Percentiles rank a stretch among this genome's conserved stretches.
These are phyloP conservation scores for Gastrodia elata DNA, from an alignment of 106 monocot genomes.

Conservation along the genomic window DNA sequence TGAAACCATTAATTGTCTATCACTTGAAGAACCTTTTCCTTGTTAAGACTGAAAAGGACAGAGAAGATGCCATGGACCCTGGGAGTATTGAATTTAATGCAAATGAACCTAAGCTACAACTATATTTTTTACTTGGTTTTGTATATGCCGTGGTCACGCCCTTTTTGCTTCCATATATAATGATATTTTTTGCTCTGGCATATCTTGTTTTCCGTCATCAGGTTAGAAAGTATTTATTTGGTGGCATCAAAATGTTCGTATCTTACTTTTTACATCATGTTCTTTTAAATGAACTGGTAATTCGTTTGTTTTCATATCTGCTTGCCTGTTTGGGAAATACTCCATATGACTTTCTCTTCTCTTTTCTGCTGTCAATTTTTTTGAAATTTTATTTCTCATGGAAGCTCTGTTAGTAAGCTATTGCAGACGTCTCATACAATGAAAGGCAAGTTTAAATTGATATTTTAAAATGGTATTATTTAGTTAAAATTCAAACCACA, in stretches of 20 bases:
- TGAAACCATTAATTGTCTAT: slow-evolving; percentile 42
- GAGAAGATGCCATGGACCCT: slow-evolving; percentile 52
- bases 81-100: slow-evolving; percentile 48
- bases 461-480: not conserved
- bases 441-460: not conserved
- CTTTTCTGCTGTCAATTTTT: not conserved
- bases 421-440: not conserved
- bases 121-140: slow-evolving; percentile 53
- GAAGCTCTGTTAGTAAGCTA: not conserved
- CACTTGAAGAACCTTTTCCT: slow-evolving; percentile 45
- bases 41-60: slow-evolving; percentile 57
- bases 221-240: too few relatives aligned
- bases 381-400: not conserved
- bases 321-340: not conserved
- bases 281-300: not conserved
- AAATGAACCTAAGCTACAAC: slow-evolving; percentile 42
- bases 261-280: not conserved
- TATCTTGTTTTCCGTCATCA: slow-evolving; percentile 54
- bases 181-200: slow-evolving; percentile 41
- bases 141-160: slow-evolving; percentile 55
- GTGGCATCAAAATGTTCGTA: too few relatives aligned
- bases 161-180: slow-evolving; percentile 43
- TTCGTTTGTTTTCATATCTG: not conserved
- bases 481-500: not conserved
- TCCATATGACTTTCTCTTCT: not conserved